Base-by-base conservation (phyloP, 2,329 filamentous ascomycete species). In the Cordyceps farinosa region DNA sequence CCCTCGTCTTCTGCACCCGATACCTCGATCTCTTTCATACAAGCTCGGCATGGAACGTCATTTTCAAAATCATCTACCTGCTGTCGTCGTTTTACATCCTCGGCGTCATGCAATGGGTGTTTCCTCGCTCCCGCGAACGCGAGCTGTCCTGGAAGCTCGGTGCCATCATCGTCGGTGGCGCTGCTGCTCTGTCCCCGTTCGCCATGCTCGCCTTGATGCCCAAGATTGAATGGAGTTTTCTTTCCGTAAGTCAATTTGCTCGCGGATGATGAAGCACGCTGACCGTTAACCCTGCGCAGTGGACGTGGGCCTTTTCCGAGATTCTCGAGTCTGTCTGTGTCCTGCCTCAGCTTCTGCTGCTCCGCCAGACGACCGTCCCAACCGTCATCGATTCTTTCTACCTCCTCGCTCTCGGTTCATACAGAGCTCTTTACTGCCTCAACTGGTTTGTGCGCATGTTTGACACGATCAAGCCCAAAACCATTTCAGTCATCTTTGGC, bases 311-410 rank as follows among this genome's bases (percentile, higher is more conserved):
- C 64, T 97, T 97, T 78, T 96, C 91, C 38, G 88, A 95, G 69
- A 90, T 97, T 68, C 89, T 98, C 71, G 94, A 98, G 78, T 94
- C 92, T 40, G 86, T 96, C 65, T 95, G 90, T 75, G 87, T 97
- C 40, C 87, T 98, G 27, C 94, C 94, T 0, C 94, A 98, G 75
- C 87, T 98, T 1, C 85, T 97, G 6, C 87, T 97, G 50, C 86
- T 98, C 15, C 90, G 94, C 65, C 92, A 97, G 76, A 97, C 94
- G n/a, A 92, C 88, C 32, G 92, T 97, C 0, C 94, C 94, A 0
- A 98, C 94, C 55, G 94, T 97, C 53, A 93, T 98, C 77, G 91
- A 97, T 75, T 96, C 91, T n/a, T 97, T 90, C 78, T 98, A 98
- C 76, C 90, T 98, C 62, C 81, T 95, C 56, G 87, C 92, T 0